These are phyloP conservation scores for Triticum timopheevii DNA, from an alignment of 176 grass and related monocot species.

Conservation along the genomic window DNA sequence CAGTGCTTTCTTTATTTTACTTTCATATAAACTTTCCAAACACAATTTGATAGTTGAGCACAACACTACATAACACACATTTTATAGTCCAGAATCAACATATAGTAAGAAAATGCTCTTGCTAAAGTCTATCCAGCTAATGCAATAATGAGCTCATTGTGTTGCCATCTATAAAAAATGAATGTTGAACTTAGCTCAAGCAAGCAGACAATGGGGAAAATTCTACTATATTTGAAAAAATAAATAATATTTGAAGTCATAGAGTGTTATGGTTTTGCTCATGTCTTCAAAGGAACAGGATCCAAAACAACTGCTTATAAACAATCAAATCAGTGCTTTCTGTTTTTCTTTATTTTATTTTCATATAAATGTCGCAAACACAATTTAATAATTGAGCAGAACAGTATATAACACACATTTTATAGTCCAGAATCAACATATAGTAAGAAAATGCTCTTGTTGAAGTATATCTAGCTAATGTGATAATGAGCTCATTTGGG, in stretches of 20 bases:
- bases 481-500: not conserved
- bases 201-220: not conserved
- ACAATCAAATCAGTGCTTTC: slow-evolving; percentile 17
- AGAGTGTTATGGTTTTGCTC: slow-evolving; percentile 53
- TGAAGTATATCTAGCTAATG: slow-evolving; percentile 4
- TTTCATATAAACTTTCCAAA: not conserved
- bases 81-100: not conserved
- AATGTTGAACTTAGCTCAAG: not conserved
- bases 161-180: not conserved
- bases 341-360: not conserved
- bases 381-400: not conserved
- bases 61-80: not conserved
- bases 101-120: not conserved
- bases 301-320: slow-evolving; percentile 44
- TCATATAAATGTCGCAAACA: not conserved
- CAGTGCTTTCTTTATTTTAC: slow-evolving; percentile 9
- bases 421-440: not conserved
- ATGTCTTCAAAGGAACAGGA: slow-evolving; percentile 36
- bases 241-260: not conserved
- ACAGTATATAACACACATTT: not conserved
- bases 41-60: not conserved
- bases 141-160: not conserved
- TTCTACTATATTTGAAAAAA: not conserved
- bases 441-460: not conserved
- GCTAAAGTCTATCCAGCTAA: not conserved